Evolutionary conservation across 2,329 filamentous ascomycete genomes (phyloP), one percentile per base, ranked within the genome.

Genomic region (Talaromyces sp.): DNA sequence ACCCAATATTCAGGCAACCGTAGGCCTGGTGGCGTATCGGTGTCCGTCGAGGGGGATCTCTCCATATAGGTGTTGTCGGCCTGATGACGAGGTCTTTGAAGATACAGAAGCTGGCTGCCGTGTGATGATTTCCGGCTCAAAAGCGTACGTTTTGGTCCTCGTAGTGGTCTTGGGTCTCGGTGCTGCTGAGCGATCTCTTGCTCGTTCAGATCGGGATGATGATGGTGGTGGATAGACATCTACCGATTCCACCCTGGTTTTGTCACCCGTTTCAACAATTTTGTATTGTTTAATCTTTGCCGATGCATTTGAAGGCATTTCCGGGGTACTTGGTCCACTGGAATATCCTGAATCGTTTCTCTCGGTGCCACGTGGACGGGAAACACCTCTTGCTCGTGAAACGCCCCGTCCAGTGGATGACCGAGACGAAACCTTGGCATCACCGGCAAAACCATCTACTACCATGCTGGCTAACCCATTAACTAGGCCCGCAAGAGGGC

Each of bases 321-420:
- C 79, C 1, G 79, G 79, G 1, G 78, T 81, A 25, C 74, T 75
- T 10, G 80, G 78, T 45, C 64, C 64, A 68, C 78, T 82, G 5
- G 78, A 81, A 65, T 82, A 81, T 2, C 79, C 79, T 3, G 80
- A 82, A 64, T 82, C 80, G 34, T 78, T 73, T 49, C 73, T 73
- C 36, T 80, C 75, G 29, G 69, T 63, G 34, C 72, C 71, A 62
- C 77, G 76, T 49, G 76, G 65, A 58, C 77, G 80, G 75, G 70
- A 45, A 58, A 31, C 13, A 10, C 34, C 29, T 59, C 56, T 59
- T 59, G 56, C 56, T 43, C 56, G 56, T 5, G 56, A 59, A n/a
- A 8, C 36, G 19, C 6, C 56, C 17, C 56, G 56, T 43, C 31
- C 38, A 43, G 34, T 59, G 22, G 56, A 59, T 29, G 56, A 45